Conservation (phyloP, 2,329 filamentous ascomycete species). For the Botrytis fabae region DNA sequence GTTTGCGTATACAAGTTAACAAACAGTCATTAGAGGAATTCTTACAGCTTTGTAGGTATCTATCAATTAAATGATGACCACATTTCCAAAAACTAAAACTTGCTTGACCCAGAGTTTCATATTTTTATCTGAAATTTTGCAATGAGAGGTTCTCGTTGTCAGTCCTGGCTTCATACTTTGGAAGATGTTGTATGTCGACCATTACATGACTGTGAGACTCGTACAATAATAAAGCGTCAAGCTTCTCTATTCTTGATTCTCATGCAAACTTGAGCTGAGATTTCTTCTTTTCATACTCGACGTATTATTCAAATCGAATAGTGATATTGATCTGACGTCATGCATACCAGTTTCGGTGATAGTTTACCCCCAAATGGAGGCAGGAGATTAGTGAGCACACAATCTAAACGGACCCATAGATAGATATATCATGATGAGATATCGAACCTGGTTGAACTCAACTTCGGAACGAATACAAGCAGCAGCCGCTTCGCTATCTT, state of each 20-base stretch:
- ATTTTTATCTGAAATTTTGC: neutral
- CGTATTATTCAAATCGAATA: too few relatives aligned
- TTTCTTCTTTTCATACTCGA: too few relatives aligned
- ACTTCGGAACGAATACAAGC: too few relatives aligned
- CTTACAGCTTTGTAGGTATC: neutral
- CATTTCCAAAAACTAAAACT: neutral
- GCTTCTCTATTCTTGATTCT: neutral
- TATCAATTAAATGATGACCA: neutral
- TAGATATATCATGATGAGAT: too few relatives aligned
- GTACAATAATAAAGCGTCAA: neutral
- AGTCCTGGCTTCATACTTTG: neutral
- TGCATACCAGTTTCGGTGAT: too few relatives aligned
- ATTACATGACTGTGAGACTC: neutral
- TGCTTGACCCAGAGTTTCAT: neutral
- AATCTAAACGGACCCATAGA: too few relatives aligned
- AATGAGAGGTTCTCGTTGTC: neutral
- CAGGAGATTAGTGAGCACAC: too few relatives aligned
- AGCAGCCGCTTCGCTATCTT: too few relatives aligned
- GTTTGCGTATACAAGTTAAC: neutral
- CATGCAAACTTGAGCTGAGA: too few relatives aligned
- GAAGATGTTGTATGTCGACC: neutral
- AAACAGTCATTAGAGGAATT: neutral
- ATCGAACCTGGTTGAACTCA: too few relatives aligned
- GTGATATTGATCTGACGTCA: too few relatives aligned
- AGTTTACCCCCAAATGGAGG: too few relatives aligned